Conservation (phyloP, 257 asterid species). For the Cynanchum wilfordii region DNA sequence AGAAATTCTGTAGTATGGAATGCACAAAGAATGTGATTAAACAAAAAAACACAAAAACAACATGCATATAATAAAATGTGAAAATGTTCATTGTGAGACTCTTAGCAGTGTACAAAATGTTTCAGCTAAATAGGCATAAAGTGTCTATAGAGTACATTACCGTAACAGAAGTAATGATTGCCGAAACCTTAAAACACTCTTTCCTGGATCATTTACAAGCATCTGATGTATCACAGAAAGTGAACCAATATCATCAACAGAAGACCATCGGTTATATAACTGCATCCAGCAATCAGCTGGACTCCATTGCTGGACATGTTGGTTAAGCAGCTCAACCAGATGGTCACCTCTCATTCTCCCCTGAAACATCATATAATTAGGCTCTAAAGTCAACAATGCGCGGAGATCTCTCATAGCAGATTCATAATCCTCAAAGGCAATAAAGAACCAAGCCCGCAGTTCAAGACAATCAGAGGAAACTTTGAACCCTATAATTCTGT, state of each 20-base stretch:
- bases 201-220: conserved; percentile 40
- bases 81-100: neutral
- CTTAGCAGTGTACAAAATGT: neutral
- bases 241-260: conserved; percentile 50
- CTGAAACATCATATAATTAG: conserved; percentile 39
- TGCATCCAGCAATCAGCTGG: conserved; percentile 60
- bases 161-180: conserved; percentile 47
- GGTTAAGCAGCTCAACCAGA: conserved; percentile 37
- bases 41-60: neutral
- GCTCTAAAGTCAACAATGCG: conserved; percentile 43
- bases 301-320: conserved; percentile 36
- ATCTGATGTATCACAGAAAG: conserved; percentile 44
- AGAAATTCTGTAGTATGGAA: neutral
- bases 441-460: conserved; percentile 42
- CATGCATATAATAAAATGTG: conserved; percentile 1
- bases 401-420: conserved; percentile 43
- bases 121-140: neutral
- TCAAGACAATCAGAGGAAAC: conserved; percentile 45
- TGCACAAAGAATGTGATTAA: conserved; percentile 2
- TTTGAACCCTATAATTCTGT: conserved; percentile 38
- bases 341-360: conserved; percentile 46
- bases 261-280: conserved; percentile 46
- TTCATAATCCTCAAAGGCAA: conserved; percentile 39
- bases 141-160: conserved; percentile 17
- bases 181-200: conserved; percentile 38